These are phyloP conservation scores for Fusarium mangiferae DNA, from an alignment of 2,329 filamentous ascomycete species.

Conservation along the genomic window DNA sequence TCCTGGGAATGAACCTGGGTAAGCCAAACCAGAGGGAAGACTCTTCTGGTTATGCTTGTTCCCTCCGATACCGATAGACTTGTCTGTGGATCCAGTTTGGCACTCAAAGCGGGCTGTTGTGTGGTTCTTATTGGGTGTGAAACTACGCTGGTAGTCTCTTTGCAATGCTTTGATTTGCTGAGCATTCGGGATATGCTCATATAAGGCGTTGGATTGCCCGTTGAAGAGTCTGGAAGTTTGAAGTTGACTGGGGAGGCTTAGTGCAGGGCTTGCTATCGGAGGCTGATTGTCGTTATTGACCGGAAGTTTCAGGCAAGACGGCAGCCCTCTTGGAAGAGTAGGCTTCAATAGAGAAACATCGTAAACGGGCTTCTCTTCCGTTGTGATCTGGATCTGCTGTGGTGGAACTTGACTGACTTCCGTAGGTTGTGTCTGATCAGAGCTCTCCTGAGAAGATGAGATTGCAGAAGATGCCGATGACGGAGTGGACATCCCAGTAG, in stretches of 20 bases:
- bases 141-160: conserved; percentile 9
- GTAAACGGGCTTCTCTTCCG: background rate
- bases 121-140: background rate
- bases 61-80: conserved; percentile 26
- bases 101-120: conserved; percentile 21
- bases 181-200: conserved; percentile 10
- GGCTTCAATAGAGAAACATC: conserved; percentile 2
- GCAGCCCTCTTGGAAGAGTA: background rate
- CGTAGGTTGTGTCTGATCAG: background rate
- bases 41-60: background rate
- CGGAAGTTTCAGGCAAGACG: conserved; percentile 1
- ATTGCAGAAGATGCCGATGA: background rate
- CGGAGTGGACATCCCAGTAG: background rate
- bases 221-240: background rate
- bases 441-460: background rate
- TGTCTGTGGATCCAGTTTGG: conserved; percentile 20
- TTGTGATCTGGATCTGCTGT: background rate
- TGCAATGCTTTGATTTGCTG: background rate
- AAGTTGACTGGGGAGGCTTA: background rate
- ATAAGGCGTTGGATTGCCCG: background rate
- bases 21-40: background rate
- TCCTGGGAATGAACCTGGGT: background rate
- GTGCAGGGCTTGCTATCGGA: background rate
- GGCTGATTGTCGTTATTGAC: background rate
- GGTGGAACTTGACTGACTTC: background rate